These are phyloP conservation scores for Pythium graminicola DNA, from an alignment of 352 stramenopile genomes.

Conservation along the genomic window DNA sequence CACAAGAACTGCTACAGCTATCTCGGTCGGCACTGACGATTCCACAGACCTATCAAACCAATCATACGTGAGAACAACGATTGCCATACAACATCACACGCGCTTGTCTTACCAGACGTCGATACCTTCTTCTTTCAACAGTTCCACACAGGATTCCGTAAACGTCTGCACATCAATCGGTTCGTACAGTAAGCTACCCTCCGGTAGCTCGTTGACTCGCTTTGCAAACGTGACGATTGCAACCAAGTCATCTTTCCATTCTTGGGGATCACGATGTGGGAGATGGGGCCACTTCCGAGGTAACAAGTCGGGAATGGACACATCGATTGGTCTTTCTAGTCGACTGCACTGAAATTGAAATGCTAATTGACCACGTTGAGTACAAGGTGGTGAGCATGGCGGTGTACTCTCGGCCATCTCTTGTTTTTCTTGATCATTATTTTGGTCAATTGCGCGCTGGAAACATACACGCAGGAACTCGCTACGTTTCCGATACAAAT, in stretches of 20 bases:
- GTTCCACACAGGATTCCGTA: slow-evolving; percentile 14
- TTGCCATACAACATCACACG: not conserved
- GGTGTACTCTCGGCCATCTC: not conserved
- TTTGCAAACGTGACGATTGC: slow-evolving; percentile 40
- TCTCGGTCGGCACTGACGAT: slow-evolving; percentile 17
- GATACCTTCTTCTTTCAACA: slow-evolving; percentile 25
- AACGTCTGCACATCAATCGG: slow-evolving; percentile 47
- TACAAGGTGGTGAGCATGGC: not conserved
- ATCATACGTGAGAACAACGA: not conserved
- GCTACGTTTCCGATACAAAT: slow-evolving; percentile 49
- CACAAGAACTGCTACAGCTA: slow-evolving; percentile 27
- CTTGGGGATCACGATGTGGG: slow-evolving; percentile 39
- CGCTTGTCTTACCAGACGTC: slow-evolving; percentile 11
- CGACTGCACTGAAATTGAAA: slow-evolving; percentile 17
- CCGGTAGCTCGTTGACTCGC: slow-evolving; percentile 42
- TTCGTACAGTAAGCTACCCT: slow-evolving; percentile 60
- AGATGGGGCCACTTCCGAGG: slow-evolving; percentile 69
- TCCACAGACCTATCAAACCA: not conserved
- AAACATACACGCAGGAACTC: slow-evolving; percentile 66
- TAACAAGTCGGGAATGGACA: slow-evolving; percentile 33
- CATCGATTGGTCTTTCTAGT: slow-evolving; percentile 29
- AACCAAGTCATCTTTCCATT: slow-evolving; percentile 40
- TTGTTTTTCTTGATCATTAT: slow-evolving; percentile 26
- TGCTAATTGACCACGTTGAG: not conserved
- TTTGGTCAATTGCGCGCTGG: slow-evolving; percentile 36